Base-by-base conservation (phyloP, 345 rosid species). In the Dovyalis caffra region DNA sequence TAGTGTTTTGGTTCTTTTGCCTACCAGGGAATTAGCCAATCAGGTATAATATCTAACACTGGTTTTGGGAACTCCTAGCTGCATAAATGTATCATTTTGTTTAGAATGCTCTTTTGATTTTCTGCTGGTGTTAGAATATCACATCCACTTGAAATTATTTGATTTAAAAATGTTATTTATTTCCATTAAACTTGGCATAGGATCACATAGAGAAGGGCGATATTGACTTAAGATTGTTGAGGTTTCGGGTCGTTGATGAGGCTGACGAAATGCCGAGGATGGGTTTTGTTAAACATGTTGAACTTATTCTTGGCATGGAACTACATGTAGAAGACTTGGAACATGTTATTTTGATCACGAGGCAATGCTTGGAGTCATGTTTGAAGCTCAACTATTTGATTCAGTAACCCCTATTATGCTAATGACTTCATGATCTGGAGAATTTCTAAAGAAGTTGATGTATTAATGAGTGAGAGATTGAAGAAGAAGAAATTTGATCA, bases 281-380 rank as follows among this genome's bases (percentile, higher is more conserved):
- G 97, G 99, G 99, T 35, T 96, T 96, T 82, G 99, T 93, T 71
- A 98, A 93, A 40, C 97, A 91, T 83, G 97, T 96, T 64, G 97
- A 96, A 78, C 89, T 93, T 71, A 96, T 96, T 76, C 89, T 96
- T 74, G 94, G 99, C 91, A 77, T 70, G 80, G 73, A 9, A 29
- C 45, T 68, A 25, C 1, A n/a, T 12, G n/a, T 15, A 49, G 25
- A 12, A 57, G 29, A 31, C 56, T 14, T 66, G 71, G 18, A 26
- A 68, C 14, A 7, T 57, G 12, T 57, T 56, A 25, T 58, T 71
- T 32, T 63, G 29, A 43, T 16, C 15, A 15, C 23, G 20, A 38
- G 49, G 49, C n/a, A n/a, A 15, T 56, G 25, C 31, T 51, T 49
- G n/a, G 34, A 34, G 29, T 49, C 1, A 0, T 70, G 64, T 31